These are phyloP conservation scores for Didymella arachidicola DNA, from an alignment of 2,329 filamentous ascomycete genomes.

Conservation along the genomic window DNA sequence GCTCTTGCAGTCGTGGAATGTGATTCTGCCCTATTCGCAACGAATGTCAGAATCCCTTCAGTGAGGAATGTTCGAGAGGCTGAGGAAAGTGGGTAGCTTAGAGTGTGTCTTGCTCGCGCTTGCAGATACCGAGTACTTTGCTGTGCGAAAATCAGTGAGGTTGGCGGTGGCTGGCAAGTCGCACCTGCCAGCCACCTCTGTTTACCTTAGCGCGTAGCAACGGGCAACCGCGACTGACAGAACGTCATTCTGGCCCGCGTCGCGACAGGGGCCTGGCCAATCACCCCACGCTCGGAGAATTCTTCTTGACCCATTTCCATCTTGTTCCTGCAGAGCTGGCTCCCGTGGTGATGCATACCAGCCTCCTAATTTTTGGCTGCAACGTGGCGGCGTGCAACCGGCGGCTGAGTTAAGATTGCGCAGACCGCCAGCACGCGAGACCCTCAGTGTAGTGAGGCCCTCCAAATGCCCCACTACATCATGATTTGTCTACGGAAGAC, in stretches of 20 bases:
- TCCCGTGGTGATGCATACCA: constrained; percentile 28
- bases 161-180: constrained; percentile 45
- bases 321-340: constrained; percentile 37
- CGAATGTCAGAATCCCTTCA: constrained; percentile 44
- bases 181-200: constrained; percentile 4
- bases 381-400: constrained; percentile 36
- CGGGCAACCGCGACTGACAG: constrained; percentile 27
- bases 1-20: constrained; percentile 43
- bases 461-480: constrained; percentile 1
- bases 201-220: constrained; percentile 30
- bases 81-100: constrained; percentile 44
- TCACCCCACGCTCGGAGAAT: constrained; percentile 24
- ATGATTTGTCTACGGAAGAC: background rate
- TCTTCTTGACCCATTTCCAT: constrained; percentile 11
- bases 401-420: constrained; percentile 23
- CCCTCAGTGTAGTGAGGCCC: constrained; percentile 7
- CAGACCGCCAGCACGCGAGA: constrained; percentile 14
- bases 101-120: constrained; percentile 40
- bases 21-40: constrained; percentile 39
- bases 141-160: constrained; percentile 43
- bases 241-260: constrained; percentile 33
- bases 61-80: constrained; percentile 29
- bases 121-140: constrained; percentile 45
- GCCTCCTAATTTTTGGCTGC: constrained; percentile 35
- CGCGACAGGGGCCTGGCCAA: constrained; percentile 25